phyloP scores from a whole-genome alignment of 2,329 filamentous ascomycete genomes.

The Colletotrichum sp. region DNA sequence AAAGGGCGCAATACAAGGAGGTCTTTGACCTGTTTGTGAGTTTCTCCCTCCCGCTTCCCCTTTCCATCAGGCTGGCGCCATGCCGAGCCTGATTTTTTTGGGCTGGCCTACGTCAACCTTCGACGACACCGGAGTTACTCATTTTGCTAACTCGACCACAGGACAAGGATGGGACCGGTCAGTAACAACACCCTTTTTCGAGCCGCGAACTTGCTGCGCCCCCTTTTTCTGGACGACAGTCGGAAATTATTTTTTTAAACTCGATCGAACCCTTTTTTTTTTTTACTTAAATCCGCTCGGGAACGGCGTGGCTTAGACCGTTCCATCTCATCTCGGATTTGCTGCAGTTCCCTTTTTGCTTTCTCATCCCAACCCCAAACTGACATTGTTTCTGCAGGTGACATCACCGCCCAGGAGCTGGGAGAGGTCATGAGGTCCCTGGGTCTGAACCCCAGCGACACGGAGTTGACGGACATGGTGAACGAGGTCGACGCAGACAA shows the following conservation, averaged over 20 bases:
- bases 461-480: slow-evolving; percentile 91
- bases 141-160: slow-evolving; percentile 44
- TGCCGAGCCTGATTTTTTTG: background rate
- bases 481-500: slow-evolving; percentile 93
- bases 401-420: slow-evolving; percentile 91
- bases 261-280: background rate
- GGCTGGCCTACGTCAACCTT: background rate
- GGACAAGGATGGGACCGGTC: slow-evolving; percentile 92
- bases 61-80: background rate
- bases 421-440: slow-evolving; percentile 91
- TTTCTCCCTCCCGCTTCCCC: slow-evolving; percentile 23
- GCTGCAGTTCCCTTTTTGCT: background rate
- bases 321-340: slow-evolving; percentile 9
- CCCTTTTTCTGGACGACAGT: background rate
- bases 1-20: slow-evolving; percentile 99
- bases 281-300: background rate
- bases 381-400: slow-evolving; percentile 59
- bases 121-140: background rate
- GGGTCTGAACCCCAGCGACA: slow-evolving; percentile 88
- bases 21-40: slow-evolving; percentile 99
- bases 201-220: background rate
- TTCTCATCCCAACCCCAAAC: slow-evolving; percentile 19
- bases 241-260: background rate
- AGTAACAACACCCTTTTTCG: slow-evolving; percentile 44
- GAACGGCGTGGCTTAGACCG: slow-evolving; percentile 7